Conservation (phyloP, 2,329 filamentous ascomycete genomes). For the Ciborinia camelliae region DNA sequence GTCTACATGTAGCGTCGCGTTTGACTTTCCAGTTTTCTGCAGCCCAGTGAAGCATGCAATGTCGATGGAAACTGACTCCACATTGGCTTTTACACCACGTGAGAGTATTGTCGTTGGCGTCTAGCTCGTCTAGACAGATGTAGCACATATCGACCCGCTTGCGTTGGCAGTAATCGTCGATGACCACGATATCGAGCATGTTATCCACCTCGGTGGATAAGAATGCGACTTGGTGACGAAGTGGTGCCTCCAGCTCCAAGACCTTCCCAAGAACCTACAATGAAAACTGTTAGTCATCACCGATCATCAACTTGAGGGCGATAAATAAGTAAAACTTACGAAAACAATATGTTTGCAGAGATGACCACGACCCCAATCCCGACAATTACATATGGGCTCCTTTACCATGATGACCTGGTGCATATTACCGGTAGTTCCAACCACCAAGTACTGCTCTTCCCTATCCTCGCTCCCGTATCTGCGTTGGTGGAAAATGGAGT, state of each 20-base stretch:
- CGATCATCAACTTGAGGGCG: conserved; percentile 24
- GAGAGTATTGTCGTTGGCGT: no score
- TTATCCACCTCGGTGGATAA: background rate
- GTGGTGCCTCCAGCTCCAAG: background rate
- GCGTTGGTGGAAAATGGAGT: background rate
- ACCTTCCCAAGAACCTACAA: background rate
- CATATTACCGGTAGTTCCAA: conserved; percentile 59
- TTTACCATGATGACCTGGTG: conserved; percentile 56
- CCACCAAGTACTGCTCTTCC: conserved; percentile 40
- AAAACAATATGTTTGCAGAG: conserved; percentile 64
- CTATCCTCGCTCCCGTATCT: no score
- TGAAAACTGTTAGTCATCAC: background rate
- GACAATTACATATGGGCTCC: conserved; percentile 52
- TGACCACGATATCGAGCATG: background rate
- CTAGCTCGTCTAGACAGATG: background rate
- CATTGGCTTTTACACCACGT: background rate
- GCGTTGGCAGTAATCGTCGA: background rate
- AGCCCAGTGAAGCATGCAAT: background rate
- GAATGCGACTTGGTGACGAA: background rate
- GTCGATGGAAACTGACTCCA: background rate
- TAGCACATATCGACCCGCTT: background rate
- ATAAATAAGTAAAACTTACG: conserved; percentile 43
- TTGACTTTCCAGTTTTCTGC: background rate
- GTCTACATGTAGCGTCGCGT: background rate
- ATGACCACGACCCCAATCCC: conserved; percentile 48